Percentiles rank a stretch among this genome's conserved stretches.
Evolutionary conservation across 192 early-diverging fungal species (phyloP).

Genomic region (Coemansia sp.): DNA sequence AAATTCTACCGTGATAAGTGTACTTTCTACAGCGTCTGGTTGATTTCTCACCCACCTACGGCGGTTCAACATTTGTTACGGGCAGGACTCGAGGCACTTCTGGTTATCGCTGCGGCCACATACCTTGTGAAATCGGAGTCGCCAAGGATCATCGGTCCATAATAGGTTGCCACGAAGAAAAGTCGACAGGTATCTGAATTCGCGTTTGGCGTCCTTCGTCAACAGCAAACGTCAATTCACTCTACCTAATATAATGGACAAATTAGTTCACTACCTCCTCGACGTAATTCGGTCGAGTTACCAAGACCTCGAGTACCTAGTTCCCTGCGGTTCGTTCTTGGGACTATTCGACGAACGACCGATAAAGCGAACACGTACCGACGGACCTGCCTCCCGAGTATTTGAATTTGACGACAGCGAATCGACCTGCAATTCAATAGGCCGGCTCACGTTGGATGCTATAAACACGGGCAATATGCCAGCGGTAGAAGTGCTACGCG

Average conservation of each 20-base stretch:
- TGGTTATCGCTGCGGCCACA: too few relatives aligned
- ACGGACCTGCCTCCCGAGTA: neutral
- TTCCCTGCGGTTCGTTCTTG: conserved; percentile 52
- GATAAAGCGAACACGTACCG: conserved; percentile 36
- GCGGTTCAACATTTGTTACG: too few relatives aligned
- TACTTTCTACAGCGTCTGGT: too few relatives aligned
- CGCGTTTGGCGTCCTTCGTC: conserved; percentile 3
- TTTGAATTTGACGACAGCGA: conserved; percentile 54
- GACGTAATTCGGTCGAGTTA: conserved; percentile 50
- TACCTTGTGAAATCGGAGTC: too few relatives aligned
- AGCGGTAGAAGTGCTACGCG: conserved; percentile 30
- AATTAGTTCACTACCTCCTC: conserved; percentile 30
- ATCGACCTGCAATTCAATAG: conserved; percentile 27
- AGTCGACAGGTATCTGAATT: neutral
- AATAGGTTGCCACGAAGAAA: neutral
- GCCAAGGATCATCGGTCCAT: too few relatives aligned
- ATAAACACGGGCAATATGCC: conserved; percentile 9
- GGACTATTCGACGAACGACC: conserved; percentile 54
- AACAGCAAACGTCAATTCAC: neutral
- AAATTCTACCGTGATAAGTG: neutral
- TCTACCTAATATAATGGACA: conserved; percentile 14
- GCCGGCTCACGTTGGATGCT: conserved; percentile 25
- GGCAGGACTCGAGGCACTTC: too few relatives aligned
- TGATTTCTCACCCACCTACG: too few relatives aligned
- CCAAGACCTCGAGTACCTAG: conserved; percentile 45